phyloP scores from a whole-genome alignment of 1,139 yeast genomes.

The Pichia sp. region DNA sequence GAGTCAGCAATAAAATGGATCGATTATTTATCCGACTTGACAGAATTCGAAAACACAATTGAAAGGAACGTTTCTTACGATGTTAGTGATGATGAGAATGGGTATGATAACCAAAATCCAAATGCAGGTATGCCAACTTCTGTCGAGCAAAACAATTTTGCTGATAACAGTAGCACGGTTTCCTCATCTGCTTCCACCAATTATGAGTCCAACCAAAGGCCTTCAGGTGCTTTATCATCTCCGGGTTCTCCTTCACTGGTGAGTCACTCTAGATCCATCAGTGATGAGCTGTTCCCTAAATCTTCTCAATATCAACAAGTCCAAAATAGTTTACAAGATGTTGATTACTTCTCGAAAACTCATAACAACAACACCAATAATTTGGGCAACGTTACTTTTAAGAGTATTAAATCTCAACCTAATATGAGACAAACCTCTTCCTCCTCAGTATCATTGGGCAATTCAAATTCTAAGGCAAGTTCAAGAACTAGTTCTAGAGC shows the following conservation, averaged over 20 bases:
- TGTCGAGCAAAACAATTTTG: slow-evolving; percentile 7
- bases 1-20: slow-evolving; percentile 43
- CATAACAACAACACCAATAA: neutral
- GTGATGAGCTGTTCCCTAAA: slow-evolving; percentile 11
- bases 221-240: slow-evolving; percentile 1
- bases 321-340: slow-evolving; percentile 4
- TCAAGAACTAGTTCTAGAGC: slow-evolving; percentile 16
- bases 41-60: slow-evolving; percentile 27
- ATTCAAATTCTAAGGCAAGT: slow-evolving; percentile 6
- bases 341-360: slow-evolving; percentile 5
- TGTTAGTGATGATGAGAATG: slow-evolving; percentile 15
- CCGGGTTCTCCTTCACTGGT: neutral
- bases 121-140: slow-evolving; percentile 1
- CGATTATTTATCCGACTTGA: slow-evolving; percentile 40
- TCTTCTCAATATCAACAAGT: slow-evolving; percentile 8
- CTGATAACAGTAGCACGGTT: neutral
- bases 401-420: slow-evolving; percentile 16
- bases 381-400: slow-evolving; percentile 13
- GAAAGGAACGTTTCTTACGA: slow-evolving; percentile 30
- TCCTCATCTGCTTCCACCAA: slow-evolving; percentile 2
- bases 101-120: neutral
- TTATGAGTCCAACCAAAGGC: neutral
- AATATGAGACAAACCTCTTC: slow-evolving; percentile 7
- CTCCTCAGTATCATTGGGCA: neutral
- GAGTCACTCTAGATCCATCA: slow-evolving; percentile 12